Evolutionary conservation across 768 basidiomycete species (phyloP), one percentile per base, ranked within the genome.

Genomic region (Amyloporia xantha): DNA sequence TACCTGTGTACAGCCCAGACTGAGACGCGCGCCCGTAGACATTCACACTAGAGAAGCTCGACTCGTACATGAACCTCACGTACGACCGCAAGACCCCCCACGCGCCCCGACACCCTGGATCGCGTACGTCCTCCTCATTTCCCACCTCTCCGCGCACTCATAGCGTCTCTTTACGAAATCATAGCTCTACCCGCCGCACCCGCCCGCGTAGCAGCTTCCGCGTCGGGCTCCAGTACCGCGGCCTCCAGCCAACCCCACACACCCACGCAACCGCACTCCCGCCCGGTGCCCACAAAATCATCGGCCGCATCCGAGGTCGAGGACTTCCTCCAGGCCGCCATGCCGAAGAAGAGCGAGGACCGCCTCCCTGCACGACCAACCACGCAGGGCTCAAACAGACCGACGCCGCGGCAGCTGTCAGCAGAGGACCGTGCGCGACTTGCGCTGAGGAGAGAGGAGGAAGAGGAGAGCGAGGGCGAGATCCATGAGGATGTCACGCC

Each of bases 11-110:
- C n/a, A n/a, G n/a, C n/a, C n/a, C n/a, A n/a, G n/a, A n/a, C 50
- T 52, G 25, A 50, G 20, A 25, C 17, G 21, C 63, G 53, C 9
- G 56, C n/a, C 53, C 48, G 9, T 56, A 89, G 86, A 75, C 73
- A 45, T 85, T 81, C 57, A 84, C 80, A 9, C 68, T 89, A 17
- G 87, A 90, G 68, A 87, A 86, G 61, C 64, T 90, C 3, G 87
- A 89, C 46, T 80, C 84, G 3, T 74, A 68, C 49, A 68, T 86
- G 25, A 68, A 58, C n/a, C 68, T 88, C 5, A 72, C 63, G 20
- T 77, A 75, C 56, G 77, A 79, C 41, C 68, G 73, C 38, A 79
- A 76, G 56, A 61, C 63, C 21, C 54, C 48, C 13, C 63, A 30
- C 56, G 61, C 47, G 53, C 63, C 57, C 20, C 66, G 51, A 45